A percentile compares a stretch with the other conserved stretches of the same genome.
phyloP scores from a whole-genome alignment of 2,329 filamentous ascomycete genomes.

The Aspergillus puulaauensis region DNA sequence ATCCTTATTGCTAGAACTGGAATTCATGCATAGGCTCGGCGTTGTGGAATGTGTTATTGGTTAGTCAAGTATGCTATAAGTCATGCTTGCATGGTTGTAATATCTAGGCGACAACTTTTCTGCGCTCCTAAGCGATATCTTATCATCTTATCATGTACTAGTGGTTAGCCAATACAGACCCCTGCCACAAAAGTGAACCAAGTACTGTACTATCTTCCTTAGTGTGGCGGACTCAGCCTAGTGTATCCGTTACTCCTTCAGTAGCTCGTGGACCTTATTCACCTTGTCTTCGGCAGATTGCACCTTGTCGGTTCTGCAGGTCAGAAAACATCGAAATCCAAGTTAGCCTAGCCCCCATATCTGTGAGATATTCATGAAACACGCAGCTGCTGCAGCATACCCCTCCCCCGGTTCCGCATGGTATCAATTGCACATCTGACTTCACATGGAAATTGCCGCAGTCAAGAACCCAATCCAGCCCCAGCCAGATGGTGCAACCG shows the following conservation, averaged over 20 bases:
- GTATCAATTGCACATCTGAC: not conserved
- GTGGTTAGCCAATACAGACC: conserved; percentile 1
- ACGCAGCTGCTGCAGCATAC: not conserved
- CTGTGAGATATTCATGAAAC: not conserved
- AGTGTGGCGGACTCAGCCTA: not conserved
- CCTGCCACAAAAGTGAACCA: not conserved
- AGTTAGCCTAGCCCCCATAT: conserved; percentile 10
- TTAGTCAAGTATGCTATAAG: not conserved
- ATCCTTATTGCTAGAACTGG: not conserved
- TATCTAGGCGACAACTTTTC: not conserved
- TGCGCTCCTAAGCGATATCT: not conserved
- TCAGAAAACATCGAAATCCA: not conserved
- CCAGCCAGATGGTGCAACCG: not conserved
- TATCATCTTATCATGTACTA: not conserved
- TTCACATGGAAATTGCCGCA: not conserved
- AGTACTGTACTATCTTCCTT: not conserved
- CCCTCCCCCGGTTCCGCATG: not conserved
- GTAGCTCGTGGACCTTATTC: conserved; percentile 54
- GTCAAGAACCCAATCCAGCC: no score
- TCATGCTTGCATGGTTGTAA: not conserved
- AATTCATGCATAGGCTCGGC: conserved; percentile 7
- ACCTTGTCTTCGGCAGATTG: conserved; percentile 83
- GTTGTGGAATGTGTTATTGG: conserved; percentile 3
- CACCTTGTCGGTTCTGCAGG: conserved; percentile 73
- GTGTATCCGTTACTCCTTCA: conserved; percentile 33